Evolutionary conservation across 331 rosid species (phyloP).

Genomic region (Malus hybrid): DNA sequence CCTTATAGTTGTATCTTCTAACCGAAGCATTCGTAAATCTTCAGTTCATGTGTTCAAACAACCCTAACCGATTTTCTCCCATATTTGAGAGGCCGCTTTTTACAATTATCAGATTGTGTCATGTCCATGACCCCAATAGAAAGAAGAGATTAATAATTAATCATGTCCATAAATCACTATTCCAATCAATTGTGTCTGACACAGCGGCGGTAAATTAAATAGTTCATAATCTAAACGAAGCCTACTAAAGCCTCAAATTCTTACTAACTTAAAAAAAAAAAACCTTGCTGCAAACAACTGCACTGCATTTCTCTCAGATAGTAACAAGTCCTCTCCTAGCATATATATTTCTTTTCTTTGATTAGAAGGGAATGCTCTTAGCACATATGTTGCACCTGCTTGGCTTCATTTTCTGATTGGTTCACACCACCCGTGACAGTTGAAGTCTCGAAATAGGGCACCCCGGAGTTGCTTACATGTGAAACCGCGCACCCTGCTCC

Average conservation of each 20-base stretch:
- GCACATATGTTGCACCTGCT: slow-evolving; percentile 7
- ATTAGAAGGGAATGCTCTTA: neutral
- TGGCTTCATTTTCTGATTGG: slow-evolving; percentile 12
- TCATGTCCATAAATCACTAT: neutral
- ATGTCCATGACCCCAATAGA: neutral
- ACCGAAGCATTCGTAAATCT: no score
- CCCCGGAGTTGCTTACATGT: slow-evolving; percentile 10
- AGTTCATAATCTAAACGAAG: neutral
- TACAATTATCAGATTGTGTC: no score
- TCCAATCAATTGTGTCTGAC: neutral
- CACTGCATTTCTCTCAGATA: neutral
- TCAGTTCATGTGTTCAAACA: no score
- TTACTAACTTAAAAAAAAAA: neutral
- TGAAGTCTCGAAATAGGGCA: slow-evolving; percentile 13
- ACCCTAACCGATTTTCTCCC: no score
- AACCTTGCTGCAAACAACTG: neutral
- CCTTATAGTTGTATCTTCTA: no score
- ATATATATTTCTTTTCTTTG: neutral
- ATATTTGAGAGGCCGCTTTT: no score
- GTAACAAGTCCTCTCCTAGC: neutral
- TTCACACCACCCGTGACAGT: slow-evolving; percentile 2
- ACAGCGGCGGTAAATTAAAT: neutral
- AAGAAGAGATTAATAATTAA: neutral
- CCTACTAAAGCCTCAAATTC: neutral
- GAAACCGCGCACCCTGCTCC: slow-evolving; percentile 13